These are phyloP conservation scores for Pyrenophora teres DNA, from an alignment of 2,329 filamentous ascomycete species.

Conservation along the genomic window DNA sequence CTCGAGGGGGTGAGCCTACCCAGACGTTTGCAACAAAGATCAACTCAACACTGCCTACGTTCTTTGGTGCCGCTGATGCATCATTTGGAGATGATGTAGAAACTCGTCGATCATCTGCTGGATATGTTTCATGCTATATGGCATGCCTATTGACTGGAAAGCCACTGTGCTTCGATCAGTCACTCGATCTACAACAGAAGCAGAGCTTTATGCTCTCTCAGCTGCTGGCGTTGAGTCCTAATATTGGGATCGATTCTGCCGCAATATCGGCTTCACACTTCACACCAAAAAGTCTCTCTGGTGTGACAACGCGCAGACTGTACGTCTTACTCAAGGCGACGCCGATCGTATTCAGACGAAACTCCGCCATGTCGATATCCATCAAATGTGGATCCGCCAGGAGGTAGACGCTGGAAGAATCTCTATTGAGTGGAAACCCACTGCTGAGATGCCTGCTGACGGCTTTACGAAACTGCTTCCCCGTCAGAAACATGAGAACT, in stretches of 20 bases:
- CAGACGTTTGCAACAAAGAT: no score
- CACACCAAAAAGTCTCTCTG: not conserved
- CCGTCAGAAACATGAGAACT: not conserved
- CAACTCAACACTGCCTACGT: not conserved
- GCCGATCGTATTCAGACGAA: not conserved
- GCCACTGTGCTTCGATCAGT: not conserved
- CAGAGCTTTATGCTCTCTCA: not conserved
- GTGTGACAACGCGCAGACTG: conserved; percentile 5
- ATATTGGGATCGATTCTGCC: conserved; percentile 2
- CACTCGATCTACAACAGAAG: not conserved
- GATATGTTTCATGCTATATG: not conserved
- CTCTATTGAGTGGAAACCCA: not conserved
- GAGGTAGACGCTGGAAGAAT: not conserved
- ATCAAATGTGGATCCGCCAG: not conserved
- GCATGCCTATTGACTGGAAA: not conserved
- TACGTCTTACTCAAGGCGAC: conserved; percentile 1
- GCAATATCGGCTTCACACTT: conserved; percentile 1
- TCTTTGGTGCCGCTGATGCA: not conserved
- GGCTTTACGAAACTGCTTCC: not conserved
- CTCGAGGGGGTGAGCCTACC: no score
- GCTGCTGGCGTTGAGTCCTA: conserved; percentile 1
- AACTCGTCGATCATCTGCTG: not conserved
- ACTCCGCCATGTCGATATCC: not conserved
- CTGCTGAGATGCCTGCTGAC: not conserved
- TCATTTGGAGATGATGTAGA: not conserved